These are phyloP conservation scores for Arthrobotrys megalospora DNA, from an alignment of 2,329 filamentous ascomycete genomes.

Conservation along the genomic window DNA sequence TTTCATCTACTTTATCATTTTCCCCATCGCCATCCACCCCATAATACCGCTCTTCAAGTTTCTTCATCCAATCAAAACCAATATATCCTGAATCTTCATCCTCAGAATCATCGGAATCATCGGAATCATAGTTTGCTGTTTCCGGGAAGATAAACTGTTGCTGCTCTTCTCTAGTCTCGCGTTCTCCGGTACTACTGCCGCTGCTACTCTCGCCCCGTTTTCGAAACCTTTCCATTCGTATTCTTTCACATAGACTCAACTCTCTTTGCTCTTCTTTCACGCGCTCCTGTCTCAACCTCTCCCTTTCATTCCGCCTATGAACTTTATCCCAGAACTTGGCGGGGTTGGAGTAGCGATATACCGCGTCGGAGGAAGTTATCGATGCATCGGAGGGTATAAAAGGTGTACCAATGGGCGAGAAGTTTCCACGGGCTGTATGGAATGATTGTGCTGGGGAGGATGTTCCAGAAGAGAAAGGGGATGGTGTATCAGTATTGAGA, in stretches of 20 bases:
- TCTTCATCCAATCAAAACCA: background rate
- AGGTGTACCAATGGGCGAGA: background rate
- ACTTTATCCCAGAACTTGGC: conserved; percentile 31
- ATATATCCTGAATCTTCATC: background rate
- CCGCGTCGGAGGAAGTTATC: background rate
- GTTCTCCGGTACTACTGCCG: background rate
- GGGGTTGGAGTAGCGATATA: conserved; percentile 14
- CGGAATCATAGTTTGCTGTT: conserved; percentile 12
- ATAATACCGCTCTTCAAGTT: conserved; percentile 24
- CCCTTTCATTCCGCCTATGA: background rate
- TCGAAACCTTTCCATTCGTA: conserved; percentile 32
- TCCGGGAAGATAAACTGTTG: conserved; percentile 15
- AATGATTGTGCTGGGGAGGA: conserved; percentile 10
- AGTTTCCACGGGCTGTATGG: background rate
- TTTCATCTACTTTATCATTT: background rate
- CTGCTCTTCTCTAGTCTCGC: background rate
- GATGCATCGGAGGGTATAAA: conserved; percentile 5
- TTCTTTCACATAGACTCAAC: conserved; percentile 24
- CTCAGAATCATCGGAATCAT: background rate
- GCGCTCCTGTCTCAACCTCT: background rate
- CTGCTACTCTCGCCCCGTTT: background rate
- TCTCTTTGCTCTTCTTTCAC: background rate
- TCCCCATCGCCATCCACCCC: background rate
- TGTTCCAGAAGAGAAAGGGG: background rate
- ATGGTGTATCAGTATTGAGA: background rate